These are phyloP conservation scores for Lentinula sp. DNA, from an alignment of 768 basidiomycete species.

Conservation along the genomic window DNA sequence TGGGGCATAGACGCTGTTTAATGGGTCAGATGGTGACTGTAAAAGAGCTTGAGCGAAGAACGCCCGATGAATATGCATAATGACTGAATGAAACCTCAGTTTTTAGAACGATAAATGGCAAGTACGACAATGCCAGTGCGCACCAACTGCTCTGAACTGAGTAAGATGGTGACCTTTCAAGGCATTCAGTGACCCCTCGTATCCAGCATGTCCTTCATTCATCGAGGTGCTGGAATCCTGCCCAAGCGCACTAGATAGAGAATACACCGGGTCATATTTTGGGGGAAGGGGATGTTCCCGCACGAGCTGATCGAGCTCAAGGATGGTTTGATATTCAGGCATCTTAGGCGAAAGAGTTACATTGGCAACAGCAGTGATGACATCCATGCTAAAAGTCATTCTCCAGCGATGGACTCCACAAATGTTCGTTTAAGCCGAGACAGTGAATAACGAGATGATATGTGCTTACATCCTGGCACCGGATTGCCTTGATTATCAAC, in stretches of 20 bases:
- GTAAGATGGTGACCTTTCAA: background rate
- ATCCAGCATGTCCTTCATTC: background rate
- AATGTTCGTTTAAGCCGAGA: background rate
- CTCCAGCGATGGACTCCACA: background rate
- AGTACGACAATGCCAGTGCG: background rate
- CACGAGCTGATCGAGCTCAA: conserved; percentile 10
- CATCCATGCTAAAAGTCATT: background rate
- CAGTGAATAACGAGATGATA: conserved; percentile 10
- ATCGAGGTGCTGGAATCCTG: background rate
- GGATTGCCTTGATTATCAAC: background rate
- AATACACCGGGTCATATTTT: background rate
- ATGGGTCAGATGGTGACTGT: conserved; percentile 35
- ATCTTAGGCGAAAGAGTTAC: conserved; percentile 28
- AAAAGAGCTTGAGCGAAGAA: conserved; percentile 41
- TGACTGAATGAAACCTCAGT: conserved; percentile 19
- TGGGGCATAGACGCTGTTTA: conserved; percentile 38
- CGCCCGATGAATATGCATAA: conserved; percentile 38
- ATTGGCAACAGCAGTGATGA: conserved; percentile 26
- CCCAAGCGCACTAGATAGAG: background rate
- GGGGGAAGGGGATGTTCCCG: background rate
- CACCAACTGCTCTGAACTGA: conserved; percentile 29
- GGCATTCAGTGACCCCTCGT: background rate
- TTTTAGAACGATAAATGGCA: background rate
- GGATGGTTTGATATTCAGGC: conserved; percentile 30
- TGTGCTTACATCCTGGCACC: background rate